Percentiles rank a stretch among this genome's conserved stretches.
Conservation (phyloP, 176 grass and related monocot genomes). For the Carex myosuroides region DNA sequence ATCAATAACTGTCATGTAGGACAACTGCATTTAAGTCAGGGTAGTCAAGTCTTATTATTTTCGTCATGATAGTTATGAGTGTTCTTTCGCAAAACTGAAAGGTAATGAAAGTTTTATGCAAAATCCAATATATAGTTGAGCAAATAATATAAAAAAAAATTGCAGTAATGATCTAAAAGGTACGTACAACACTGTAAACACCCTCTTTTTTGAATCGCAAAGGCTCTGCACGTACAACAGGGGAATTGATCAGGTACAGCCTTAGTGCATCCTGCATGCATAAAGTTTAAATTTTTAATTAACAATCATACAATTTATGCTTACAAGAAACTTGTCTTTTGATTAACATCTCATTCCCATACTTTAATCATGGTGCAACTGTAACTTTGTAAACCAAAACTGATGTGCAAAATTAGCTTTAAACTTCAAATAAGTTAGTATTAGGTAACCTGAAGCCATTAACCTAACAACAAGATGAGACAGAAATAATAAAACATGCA, state of each 20-base stretch:
- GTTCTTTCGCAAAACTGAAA: background rate
- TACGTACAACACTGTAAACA: slow-evolving; percentile 90
- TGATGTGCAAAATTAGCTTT: background rate
- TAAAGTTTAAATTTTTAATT: slow-evolving; percentile 5
- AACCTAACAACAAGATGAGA: background rate
- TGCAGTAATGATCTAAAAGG: slow-evolving; percentile 8
- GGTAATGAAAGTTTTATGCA: slow-evolving; percentile 21
- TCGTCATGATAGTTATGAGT: background rate
- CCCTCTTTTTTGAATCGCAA: slow-evolving; percentile 86
- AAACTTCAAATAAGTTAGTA: background rate
- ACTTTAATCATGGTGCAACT: background rate
- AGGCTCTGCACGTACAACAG: slow-evolving; percentile 89
- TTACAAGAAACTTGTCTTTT: slow-evolving; percentile 1
- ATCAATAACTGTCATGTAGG: background rate
- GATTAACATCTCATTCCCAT: background rate
- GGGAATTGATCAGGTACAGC: slow-evolving; percentile 92
- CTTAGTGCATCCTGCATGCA: slow-evolving; percentile 82
- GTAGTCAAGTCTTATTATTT: background rate
- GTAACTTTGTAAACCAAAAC: background rate
- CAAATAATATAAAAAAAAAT: background rate
- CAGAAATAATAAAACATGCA: slow-evolving; percentile 23
- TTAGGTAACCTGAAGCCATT: background rate
- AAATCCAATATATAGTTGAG: slow-evolving; percentile 11
- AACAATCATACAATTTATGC: slow-evolving; percentile 2
- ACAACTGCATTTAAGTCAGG: background rate